These are phyloP conservation scores for Typha latifolia DNA, from an alignment of 176 grass and related monocot species.

Conservation along the genomic window DNA sequence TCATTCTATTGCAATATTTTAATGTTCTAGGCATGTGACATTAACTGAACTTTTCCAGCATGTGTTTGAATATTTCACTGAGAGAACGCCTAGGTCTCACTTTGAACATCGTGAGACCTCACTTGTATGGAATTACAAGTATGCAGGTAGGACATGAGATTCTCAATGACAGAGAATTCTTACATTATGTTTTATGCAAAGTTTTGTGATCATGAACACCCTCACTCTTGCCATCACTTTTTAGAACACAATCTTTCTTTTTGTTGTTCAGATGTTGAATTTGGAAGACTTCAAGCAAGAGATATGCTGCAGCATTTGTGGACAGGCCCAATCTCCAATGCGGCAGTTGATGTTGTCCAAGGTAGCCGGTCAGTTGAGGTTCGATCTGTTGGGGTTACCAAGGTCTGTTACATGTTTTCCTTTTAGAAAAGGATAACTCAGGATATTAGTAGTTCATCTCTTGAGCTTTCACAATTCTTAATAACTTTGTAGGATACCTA, in stretches of 20 bases:
- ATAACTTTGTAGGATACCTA: not conserved
- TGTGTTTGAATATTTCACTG: conserved; percentile 98
- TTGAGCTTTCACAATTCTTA: not conserved
- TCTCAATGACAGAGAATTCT: not conserved
- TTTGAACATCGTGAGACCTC: conserved; percentile 98
- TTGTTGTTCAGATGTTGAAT: conserved; percentile 69
- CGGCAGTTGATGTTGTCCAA: conserved; percentile 98
- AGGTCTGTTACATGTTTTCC: conserved; percentile 31
- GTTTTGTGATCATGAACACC: too few species aligned
- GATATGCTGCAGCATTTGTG: conserved; percentile 99
- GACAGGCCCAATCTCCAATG: conserved; percentile 97
- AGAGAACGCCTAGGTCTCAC: conserved; percentile 95
- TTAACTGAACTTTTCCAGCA: conserved; percentile 43
- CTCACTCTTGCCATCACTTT: not conserved
- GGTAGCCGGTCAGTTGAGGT: conserved; percentile 96
- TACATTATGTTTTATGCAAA: not conserved
- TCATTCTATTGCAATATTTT: conserved; percentile 10
- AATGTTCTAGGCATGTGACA: conserved; percentile 11
- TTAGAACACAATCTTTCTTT: not conserved
- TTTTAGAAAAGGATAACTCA: too few species aligned
- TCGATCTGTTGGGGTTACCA: conserved; percentile 93
- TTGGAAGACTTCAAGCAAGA: conserved; percentile 96
- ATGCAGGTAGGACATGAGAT: conserved; percentile 49
- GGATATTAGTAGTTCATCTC: conserved; percentile 1
- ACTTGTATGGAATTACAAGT: conserved; percentile 99